Base-by-base conservation (phyloP, 345 rosid genomes). In the Lepidium didymum region DNA sequence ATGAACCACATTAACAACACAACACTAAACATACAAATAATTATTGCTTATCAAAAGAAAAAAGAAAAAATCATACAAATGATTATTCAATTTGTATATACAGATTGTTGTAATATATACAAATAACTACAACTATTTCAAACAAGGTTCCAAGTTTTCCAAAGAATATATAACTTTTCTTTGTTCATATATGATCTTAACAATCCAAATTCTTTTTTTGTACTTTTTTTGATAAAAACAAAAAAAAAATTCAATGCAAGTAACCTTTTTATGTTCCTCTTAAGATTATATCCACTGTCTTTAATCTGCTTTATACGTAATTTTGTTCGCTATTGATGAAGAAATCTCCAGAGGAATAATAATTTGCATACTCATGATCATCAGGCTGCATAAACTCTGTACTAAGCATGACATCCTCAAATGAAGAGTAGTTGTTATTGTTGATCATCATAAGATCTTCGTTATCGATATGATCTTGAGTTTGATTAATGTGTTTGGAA, bases 331-430 rank as follows among this genome's bases (percentile, higher is more conserved):
- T 69, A 56, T 65, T 79, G 61, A 78, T 69, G 62, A 78, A 75
- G 70, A 85, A 80, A 6, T 59, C 80, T 27, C 71, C 62, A 34
- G 77, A 40, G 29, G 81, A 78, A 63, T 75, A 81, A 35, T 59
- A 77, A 61, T 83, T 87, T n/a, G 80, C 54, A 64, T 70, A 77
- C 46, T 75, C 87, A 57, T 72, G 65, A 70, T 79, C 82, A 8
- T 81, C 82, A 8, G 85, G 81, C 46, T 80, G 78, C 45, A 79
- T 67, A 73, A 88, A 83, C 47, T 74, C 69, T 15, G 90, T 52
- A 61, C 69, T 61, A 56, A 75, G 73, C 63, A 82, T 73, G 69
- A 62, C 69, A 33, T 87, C 84, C 14, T 69, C 75, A 6, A 67
- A 46, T 8, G 78, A 81, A 10, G 68, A 29, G 57, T 55, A 62